Percentiles rank a stretch among this genome's conserved stretches.
phyloP scores from a whole-genome alignment of 2,329 filamentous ascomycete genomes.

The Alternaria viburni region DNA sequence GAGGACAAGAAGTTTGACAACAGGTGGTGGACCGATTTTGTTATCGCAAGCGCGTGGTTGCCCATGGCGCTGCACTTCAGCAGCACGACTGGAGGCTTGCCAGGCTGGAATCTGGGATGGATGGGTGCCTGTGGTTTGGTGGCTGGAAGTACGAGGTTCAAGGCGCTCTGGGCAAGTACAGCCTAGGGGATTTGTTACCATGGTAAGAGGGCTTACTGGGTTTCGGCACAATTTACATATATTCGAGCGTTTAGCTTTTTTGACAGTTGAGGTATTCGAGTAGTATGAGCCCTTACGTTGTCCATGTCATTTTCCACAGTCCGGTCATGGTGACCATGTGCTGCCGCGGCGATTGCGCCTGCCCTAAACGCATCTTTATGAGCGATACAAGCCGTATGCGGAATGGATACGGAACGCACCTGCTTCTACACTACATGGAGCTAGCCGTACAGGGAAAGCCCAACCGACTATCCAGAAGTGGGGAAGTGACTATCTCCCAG shows the following conservation, averaged over 20 bases:
- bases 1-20: slow-evolving; percentile 46
- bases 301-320: neutral
- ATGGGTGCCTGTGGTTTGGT: slow-evolving; percentile 53
- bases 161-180: slow-evolving; percentile 33
- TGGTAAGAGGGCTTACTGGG: neutral
- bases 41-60: slow-evolving; percentile 53
- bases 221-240: slow-evolving; percentile 1
- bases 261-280: neutral
- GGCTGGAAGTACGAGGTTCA: slow-evolving; percentile 44
- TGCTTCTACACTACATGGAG: neutral
- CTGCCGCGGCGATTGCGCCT: neutral
- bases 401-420: neutral
- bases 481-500: slow-evolving; percentile 12
- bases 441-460: slow-evolving; percentile 24
- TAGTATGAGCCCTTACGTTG: neutral
- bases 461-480: slow-evolving; percentile 22
- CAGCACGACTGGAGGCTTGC: slow-evolving; percentile 46
- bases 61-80: slow-evolving; percentile 53
- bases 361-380: neutral
- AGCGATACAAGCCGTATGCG: neutral
- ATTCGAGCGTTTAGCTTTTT: neutral
- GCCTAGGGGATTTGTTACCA: slow-evolving; percentile 6
- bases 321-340: neutral
- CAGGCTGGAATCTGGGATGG: slow-evolving; percentile 53
- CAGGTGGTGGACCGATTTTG: slow-evolving; percentile 52